phyloP scores from a whole-genome alignment of 495 filamentous ascomycete species.

The Penicillium samsonianum region DNA sequence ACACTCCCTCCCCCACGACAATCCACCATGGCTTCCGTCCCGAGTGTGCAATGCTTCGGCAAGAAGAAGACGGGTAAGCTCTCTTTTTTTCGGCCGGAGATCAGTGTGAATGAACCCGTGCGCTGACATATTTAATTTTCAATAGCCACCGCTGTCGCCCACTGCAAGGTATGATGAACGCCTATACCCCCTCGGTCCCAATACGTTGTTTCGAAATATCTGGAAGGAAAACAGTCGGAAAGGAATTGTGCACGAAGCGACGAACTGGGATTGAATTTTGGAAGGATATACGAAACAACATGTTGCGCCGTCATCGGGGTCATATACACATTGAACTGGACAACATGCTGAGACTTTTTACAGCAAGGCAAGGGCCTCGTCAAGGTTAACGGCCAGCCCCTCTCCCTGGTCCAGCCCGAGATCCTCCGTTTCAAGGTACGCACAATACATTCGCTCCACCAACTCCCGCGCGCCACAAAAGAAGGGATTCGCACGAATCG shows the following conservation, averaged over 20 bases:
- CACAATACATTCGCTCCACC: conserved; percentile 8
- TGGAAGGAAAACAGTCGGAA: conserved; percentile 11
- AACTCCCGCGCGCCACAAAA: conserved; percentile 9
- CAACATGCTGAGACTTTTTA: conserved; percentile 41
- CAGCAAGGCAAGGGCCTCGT: conserved; percentile 90
- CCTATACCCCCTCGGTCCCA: conserved; percentile 18
- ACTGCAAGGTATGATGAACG: conserved; percentile 78
- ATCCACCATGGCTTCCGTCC: conserved; percentile 72
- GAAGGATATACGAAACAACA: conserved; percentile 16
- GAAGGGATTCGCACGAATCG: conserved; percentile 8
- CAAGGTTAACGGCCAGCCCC: conserved; percentile 97
- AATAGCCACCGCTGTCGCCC: conserved; percentile 80
- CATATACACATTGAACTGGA: conserved; percentile 18
- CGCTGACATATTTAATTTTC: conserved; percentile 38
- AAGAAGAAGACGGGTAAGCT: conserved; percentile 81
- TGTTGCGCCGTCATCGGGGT: conserved; percentile 20
- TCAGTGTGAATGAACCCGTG: conserved; percentile 18
- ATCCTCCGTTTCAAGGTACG: conserved; percentile 93
- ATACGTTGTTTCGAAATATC: conserved; percentile 24
- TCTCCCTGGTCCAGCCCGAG: conserved; percentile 90
- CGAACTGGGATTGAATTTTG: conserved; percentile 10
- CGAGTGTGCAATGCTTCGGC: conserved; percentile 94
- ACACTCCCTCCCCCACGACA: conserved; percentile 49
- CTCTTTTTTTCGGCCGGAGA: conserved; percentile 6
- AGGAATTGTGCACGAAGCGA: conserved; percentile 7